Evolutionary conservation across 495 filamentous ascomycete species (phyloP).

Genomic region (Trichoderma virens): DNA sequence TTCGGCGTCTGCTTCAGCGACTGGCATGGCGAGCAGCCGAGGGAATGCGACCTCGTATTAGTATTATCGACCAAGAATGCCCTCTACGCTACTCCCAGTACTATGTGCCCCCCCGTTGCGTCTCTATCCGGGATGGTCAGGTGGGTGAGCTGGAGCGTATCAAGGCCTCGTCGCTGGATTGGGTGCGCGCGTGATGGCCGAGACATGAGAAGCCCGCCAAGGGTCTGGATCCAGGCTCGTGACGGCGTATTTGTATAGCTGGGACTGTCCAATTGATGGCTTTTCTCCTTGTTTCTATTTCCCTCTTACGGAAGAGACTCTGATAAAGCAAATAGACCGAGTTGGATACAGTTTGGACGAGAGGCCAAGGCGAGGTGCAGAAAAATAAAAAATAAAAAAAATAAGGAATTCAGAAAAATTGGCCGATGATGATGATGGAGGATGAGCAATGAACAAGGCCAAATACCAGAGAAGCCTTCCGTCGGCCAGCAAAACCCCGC

Average conservation of each 20-base stretch:
- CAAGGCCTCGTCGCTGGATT: not conserved
- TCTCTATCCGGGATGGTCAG: conserved; percentile 5
- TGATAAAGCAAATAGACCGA: too few species aligned
- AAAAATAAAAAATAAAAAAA: too few species aligned
- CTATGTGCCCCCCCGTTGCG: not conserved
- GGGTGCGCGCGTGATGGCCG: conserved; percentile 8
- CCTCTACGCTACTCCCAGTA: not conserved
- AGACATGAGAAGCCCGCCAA: not conserved
- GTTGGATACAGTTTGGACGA: too few species aligned
- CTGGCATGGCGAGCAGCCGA: conserved; percentile 1
- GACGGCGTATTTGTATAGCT: not conserved
- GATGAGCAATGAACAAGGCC: too few species aligned
- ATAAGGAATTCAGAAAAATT: too few species aligned
- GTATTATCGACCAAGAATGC: not conserved
- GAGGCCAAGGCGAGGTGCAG: too few species aligned
- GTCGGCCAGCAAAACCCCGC: not conserved
- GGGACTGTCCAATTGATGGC: not conserved
- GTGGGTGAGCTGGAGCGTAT: not conserved
- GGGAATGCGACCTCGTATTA: conserved; percentile 7
- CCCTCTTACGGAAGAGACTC: too few species aligned
- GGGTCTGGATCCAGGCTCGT: not conserved
- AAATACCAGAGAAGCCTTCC: too few species aligned
- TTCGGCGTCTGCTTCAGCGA: not conserved
- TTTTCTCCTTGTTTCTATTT: too few species aligned
- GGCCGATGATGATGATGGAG: too few species aligned